Base-by-base conservation (phyloP, 768 basidiomycete genomes). In the Lentinus tigrinus region DNA sequence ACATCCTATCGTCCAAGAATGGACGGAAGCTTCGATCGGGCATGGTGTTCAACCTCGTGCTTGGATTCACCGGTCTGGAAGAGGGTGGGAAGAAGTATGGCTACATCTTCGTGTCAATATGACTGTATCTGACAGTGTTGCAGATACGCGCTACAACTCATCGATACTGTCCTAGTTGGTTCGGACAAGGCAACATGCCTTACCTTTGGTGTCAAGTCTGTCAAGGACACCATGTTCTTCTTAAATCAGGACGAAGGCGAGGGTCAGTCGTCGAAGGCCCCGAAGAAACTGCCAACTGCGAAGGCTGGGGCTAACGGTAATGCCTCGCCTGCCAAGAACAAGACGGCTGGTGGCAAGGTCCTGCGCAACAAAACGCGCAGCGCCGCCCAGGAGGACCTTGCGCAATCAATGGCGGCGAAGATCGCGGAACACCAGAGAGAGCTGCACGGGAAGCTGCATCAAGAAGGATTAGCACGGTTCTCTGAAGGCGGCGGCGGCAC, bases 151-250 rank as follows among this genome's bases (percentile, higher is more conserved):
- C 73, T 98, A 24, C 88, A 92, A 62, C 80, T 98, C 46, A 85
- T 88, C 16, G 96, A 98, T 69, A 98, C 95, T 1, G 82, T 98
- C 63, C 86, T 86, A 62, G 77, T 98, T 21, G 89, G 85, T 19
- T 70, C 81, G 39, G 81, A 85, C 46, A 84, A 81, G 60, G 81
- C 87, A 3, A 73, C 80, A 7, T 81, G 91, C 56, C 76, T 97
- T 40, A 96, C 94, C 0, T 88, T 94, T 47, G 94, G 95, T 3
- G 82, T 85, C 39, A 95, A 91, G 66, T 86, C 84, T 19, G 74
- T 87, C 40, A 93, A 93, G 69, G 94, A 97, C 56, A 91, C 92
- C 0, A 79, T 97, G 48, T 95, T 96, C 74, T 95, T 91, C 79
- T 71, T 90, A 52, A 85, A 84, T 27, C 78, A 80, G 0, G 85